Conservation (phyloP, 2,329 filamentous ascomycete genomes). For the Beauveria sp. region DNA sequence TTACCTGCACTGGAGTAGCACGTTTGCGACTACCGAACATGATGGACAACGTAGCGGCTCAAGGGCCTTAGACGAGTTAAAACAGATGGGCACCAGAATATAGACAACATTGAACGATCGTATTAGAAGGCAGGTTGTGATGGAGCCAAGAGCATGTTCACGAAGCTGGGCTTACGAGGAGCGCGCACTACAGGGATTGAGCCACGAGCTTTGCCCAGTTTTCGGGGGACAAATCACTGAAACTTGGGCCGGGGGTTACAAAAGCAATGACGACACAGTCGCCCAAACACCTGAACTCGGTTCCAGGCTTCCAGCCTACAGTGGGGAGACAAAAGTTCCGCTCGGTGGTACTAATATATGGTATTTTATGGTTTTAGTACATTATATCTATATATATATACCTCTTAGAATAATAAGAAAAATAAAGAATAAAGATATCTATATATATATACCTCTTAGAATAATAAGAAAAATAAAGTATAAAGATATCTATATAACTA, state of each 20-base stretch:
- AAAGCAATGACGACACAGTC: slow-evolving; percentile 12
- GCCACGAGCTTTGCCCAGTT: not conserved
- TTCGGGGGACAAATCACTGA: slow-evolving; percentile 10
- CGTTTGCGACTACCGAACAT: slow-evolving; percentile 18
- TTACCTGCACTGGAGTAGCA: slow-evolving; percentile 14
- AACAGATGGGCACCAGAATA: slow-evolving; percentile 1
- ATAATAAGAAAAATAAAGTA: no score
- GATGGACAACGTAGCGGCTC: not conserved
- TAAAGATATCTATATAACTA: no score
- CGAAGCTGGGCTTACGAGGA: not conserved
- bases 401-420: no score
- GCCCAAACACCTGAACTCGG: not conserved
- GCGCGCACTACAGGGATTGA: not conserved
- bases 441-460: no score
- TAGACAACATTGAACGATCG: not conserved
- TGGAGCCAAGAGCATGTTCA: not conserved
- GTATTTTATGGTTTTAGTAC: no score
- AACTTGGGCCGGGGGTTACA: not conserved
- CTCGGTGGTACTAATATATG: no score
- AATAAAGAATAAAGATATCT: no score
- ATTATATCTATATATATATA: no score
- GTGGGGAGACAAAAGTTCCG: no score
- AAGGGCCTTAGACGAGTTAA: not conserved
- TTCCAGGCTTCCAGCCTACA: not conserved
- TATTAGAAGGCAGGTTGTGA: not conserved